Evolutionary conservation across 768 basidiomycete genomes (phyloP), one percentile per base, ranked within the genome.

Genomic region (Coprinopsis strossmayeri): DNA sequence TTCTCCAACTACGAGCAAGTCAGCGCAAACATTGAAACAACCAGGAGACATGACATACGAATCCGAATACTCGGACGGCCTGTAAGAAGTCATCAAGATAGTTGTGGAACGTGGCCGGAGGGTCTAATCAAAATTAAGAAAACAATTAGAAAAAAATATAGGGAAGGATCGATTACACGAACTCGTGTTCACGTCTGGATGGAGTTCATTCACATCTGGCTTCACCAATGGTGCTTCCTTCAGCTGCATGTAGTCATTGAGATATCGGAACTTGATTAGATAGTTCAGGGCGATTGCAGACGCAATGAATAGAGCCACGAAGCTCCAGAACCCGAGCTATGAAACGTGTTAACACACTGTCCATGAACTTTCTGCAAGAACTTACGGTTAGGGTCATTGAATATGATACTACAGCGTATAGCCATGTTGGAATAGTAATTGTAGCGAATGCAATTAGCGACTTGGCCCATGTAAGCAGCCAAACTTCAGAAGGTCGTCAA

Each of bases 71-170:
- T 40, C 94, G 80, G 49, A 99, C 90, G 10, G 96, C 96, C 57
- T 94, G 87, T 47, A 98, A 66, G 62, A 99, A 98, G 60, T 99
- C 96, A 62, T 98, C 95, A 23, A 98, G 75, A 58, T 98, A 98
- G 59, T 95, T 94, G 63, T 95, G 93, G 62, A 97, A 93, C 1
- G 87, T 77, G 11, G 87, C 79, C 0, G 81, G 78, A 12, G 82
- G 72, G 46, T 87, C 83, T 58, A 40, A 48, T 45, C 32, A 24
- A 44, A 2, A 40, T n/a, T n/a, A 21, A 30, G 18, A 5, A 13
- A 26, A 45, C 15, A 35, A 18, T 26, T 9, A 49, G 27, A 20
- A 5, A 15, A 23, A 27, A 37, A 5, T 17, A 20, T 30, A 4
- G 17, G 39, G 44, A 1, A 12, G 9, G 13, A 24, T 37, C 27